Conservation (phyloP, 768 basidiomycete species). For the Lactarius akahatsu region DNA sequence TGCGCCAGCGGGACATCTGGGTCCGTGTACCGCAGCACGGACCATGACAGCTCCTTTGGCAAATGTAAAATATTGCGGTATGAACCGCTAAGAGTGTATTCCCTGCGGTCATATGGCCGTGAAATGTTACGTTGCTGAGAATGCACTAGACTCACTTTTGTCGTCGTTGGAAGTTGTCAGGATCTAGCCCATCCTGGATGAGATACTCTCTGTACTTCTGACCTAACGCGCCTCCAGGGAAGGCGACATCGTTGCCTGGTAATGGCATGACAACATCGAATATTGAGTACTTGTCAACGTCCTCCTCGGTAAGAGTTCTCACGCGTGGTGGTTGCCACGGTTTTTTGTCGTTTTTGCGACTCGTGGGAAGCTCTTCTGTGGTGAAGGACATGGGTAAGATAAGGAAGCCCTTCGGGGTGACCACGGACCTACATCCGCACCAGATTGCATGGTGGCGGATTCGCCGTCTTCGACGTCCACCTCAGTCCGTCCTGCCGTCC, state of each 20-base stretch:
- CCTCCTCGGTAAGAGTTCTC: slow-evolving; percentile 73
- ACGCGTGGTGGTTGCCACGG: slow-evolving; percentile 70
- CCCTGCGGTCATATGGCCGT: slow-evolving; percentile 47
- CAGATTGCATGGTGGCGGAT: slow-evolving; percentile 35
- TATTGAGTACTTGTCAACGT: slow-evolving; percentile 79
- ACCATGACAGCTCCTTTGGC: slow-evolving; percentile 81
- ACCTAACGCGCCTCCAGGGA: slow-evolving; percentile 85
- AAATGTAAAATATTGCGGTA: slow-evolving; percentile 90
- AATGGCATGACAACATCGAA: slow-evolving; percentile 98
- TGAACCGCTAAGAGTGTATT: slow-evolving; percentile 89
- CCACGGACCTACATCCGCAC: slow-evolving; percentile 17
- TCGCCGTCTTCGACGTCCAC: slow-evolving; percentile 35
- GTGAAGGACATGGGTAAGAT: neutral
- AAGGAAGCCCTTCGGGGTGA: neutral
- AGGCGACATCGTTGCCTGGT: slow-evolving; percentile 91
- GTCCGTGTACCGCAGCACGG: slow-evolving; percentile 83
- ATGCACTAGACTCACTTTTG: slow-evolving; percentile 63
- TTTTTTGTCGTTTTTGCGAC: slow-evolving; percentile 38
- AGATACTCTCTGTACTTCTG: slow-evolving; percentile 83
- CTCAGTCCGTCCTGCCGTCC: slow-evolving; percentile 31
- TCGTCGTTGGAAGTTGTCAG: slow-evolving; percentile 83
- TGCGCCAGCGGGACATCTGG: slow-evolving; percentile 90
- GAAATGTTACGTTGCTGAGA: slow-evolving; percentile 3
- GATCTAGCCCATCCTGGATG: slow-evolving; percentile 82
- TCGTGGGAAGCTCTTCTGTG: slow-evolving; percentile 22